Percentiles rank a stretch among this genome's conserved stretches.
Conservation (phyloP, 768 basidiomycete genomes). For the Leccinum sublutescens region DNA sequence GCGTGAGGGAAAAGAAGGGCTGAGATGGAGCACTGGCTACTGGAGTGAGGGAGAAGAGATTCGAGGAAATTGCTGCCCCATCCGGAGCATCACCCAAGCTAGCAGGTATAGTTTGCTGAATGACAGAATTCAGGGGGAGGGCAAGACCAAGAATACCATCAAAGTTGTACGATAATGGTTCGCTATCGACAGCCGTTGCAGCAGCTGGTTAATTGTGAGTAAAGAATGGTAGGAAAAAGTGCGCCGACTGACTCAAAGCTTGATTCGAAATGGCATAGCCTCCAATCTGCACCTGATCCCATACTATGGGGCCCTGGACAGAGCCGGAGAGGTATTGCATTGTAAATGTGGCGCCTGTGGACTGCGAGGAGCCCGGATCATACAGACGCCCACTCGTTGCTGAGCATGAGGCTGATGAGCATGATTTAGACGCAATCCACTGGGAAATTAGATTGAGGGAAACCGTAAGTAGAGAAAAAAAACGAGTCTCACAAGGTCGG, state of each 20-base stretch:
- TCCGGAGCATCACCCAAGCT: constrained; percentile 50
- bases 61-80: constrained; percentile 66
- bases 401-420: constrained; percentile 53
- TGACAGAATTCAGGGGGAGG: constrained; percentile 69
- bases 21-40: constrained; percentile 47
- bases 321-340: constrained; percentile 61
- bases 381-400: constrained; percentile 49
- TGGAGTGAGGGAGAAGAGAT: constrained; percentile 69
- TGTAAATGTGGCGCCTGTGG: constrained; percentile 43
- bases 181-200: constrained; percentile 49
- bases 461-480: not conserved
- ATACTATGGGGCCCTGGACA: constrained; percentile 63
- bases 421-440: constrained; percentile 76
- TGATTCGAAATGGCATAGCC: constrained; percentile 63
- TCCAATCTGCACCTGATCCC: constrained; percentile 65
- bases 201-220: constrained; percentile 45
- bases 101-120: constrained; percentile 50
- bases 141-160: constrained; percentile 74
- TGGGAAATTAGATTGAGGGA: constrained; percentile 26
- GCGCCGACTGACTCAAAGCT: constrained; percentile 56
- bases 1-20: constrained; percentile 65
- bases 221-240: not conserved
- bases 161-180: constrained; percentile 57
- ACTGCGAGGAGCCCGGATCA: constrained; percentile 47
- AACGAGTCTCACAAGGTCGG: constrained; percentile 61